phyloP scores from a whole-genome alignment of 495 filamentous ascomycete genomes.

The Hyaloscypha bicolor region DNA sequence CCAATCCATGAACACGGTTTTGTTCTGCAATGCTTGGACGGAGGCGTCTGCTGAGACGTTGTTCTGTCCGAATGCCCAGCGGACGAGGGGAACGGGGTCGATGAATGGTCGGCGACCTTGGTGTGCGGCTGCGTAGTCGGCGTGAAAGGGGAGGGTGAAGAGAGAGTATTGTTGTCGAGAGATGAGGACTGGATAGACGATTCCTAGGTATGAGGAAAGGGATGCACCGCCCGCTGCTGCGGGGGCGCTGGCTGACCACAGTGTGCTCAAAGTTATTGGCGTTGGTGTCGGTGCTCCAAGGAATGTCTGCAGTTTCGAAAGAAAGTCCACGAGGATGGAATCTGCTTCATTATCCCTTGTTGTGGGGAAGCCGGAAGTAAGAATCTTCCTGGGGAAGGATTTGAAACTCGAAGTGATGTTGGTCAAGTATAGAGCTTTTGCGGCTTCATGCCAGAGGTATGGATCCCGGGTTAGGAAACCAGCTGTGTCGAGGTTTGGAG shows the following conservation, averaged over 20 bases:
- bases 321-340: slow-evolving; percentile 40
- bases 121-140: slow-evolving; percentile 51
- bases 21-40: slow-evolving; percentile 46
- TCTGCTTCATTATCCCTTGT: slow-evolving; percentile 35
- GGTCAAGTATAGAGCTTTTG: slow-evolving; percentile 47
- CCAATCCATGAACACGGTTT: slow-evolving; percentile 56
- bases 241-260: slow-evolving; percentile 46
- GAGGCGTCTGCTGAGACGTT: slow-evolving; percentile 11
- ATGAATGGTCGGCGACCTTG: slow-evolving; percentile 54
- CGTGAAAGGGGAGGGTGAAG: slow-evolving; percentile 52
- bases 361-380: slow-evolving; percentile 40
- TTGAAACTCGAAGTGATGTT: slow-evolving; percentile 43
- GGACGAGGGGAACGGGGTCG: slow-evolving; percentile 53
- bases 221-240: slow-evolving; percentile 27
- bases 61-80: slow-evolving; percentile 54
- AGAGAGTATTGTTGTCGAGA: slow-evolving; percentile 52
- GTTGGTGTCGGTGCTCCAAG: slow-evolving; percentile 42
- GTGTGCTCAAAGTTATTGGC: slow-evolving; percentile 38
- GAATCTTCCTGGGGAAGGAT: slow-evolving; percentile 47
- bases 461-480: slow-evolving; percentile 53
- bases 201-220: slow-evolving; percentile 39
- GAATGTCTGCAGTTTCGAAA: slow-evolving; percentile 41
- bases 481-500: slow-evolving; percentile 47
- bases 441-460: slow-evolving; percentile 45
- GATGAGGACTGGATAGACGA: slow-evolving; percentile 54